phyloP scores from a whole-genome alignment of 495 filamentous ascomycete species.

The Cryomyces antarcticus region DNA sequence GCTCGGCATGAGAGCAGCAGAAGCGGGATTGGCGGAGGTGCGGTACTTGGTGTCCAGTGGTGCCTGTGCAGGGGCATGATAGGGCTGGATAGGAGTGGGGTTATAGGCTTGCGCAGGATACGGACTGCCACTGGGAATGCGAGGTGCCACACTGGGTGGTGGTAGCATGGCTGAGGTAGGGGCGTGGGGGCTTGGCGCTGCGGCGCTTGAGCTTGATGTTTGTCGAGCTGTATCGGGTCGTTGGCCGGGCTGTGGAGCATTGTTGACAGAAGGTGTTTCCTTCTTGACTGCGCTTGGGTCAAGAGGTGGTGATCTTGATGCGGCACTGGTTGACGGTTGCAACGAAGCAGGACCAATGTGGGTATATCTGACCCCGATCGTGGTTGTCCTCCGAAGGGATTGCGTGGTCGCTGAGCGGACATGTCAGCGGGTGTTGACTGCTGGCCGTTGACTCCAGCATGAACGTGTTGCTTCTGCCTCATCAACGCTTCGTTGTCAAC shows the following conservation, averaged over 20 bases:
- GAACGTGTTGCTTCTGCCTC: slow-evolving; percentile 27
- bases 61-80: slow-evolving; percentile 2
- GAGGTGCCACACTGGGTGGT: slow-evolving; percentile 17
- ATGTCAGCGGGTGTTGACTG: neutral
- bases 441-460: slow-evolving; percentile 24
- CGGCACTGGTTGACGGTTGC: neutral
- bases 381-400: too few relatives aligned
- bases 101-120: slow-evolving; percentile 4
- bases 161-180: slow-evolving; percentile 16
- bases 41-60: slow-evolving; percentile 5
- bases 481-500: slow-evolving; percentile 29
- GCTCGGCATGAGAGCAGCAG: slow-evolving; percentile 17
- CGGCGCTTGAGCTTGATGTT: too few relatives aligned
- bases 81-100: too few relatives aligned
- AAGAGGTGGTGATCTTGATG: slow-evolving; percentile 5
- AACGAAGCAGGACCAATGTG: too few relatives aligned
- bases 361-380: too few relatives aligned
- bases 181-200: neutral
- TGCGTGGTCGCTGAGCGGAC: neutral
- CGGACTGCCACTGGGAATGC: slow-evolving; percentile 17
- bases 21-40: slow-evolving; percentile 1
- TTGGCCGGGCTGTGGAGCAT: too few relatives aligned
- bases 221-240: too few relatives aligned
- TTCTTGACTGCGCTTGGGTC: slow-evolving; percentile 11
- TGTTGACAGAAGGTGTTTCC: slow-evolving; percentile 10